These are phyloP conservation scores for Glycine tomentella DNA, from an alignment of 306 rosid species.

Conservation along the genomic window DNA sequence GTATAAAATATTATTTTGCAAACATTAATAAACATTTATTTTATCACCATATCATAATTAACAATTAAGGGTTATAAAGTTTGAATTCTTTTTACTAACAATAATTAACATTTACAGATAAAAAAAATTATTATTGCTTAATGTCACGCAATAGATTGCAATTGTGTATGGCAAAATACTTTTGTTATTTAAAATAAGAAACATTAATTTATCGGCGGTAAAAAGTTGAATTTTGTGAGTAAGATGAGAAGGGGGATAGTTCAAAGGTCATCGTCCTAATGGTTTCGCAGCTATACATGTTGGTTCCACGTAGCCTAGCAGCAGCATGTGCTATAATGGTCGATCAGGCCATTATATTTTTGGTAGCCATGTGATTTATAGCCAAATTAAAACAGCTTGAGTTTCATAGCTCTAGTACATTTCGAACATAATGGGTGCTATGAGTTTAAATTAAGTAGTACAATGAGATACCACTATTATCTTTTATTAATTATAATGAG, in stretches of 20 bases:
- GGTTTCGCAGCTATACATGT: background rate
- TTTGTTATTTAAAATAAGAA: background rate
- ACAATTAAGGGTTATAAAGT: too few species aligned
- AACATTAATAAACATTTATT: too few species aligned
- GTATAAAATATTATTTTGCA: too few species aligned
- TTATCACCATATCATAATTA: too few species aligned
- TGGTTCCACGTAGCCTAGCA: conserved; percentile 36
- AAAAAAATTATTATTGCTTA: too few species aligned
- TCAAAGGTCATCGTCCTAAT: conserved; percentile 33
- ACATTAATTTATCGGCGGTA: background rate
- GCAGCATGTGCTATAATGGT: conserved; percentile 23
- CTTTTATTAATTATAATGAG: too few species aligned
- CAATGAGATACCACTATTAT: background rate
- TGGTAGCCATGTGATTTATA: conserved; percentile 12
- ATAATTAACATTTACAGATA: too few species aligned
- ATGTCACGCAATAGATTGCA: too few species aligned
- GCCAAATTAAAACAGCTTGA: background rate
- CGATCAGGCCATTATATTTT: background rate
- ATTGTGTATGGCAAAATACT: too few species aligned
- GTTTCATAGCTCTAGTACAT: too few species aligned
- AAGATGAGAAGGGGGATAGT: conserved; percentile 3
- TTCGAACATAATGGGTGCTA: too few species aligned
- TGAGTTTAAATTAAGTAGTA: background rate
- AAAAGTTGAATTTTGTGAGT: background rate
- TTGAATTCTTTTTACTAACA: too few species aligned